Conservation (phyloP, 371 early-diverging fungal genomes). For the Lichtheimia hyalospora region DNA sequence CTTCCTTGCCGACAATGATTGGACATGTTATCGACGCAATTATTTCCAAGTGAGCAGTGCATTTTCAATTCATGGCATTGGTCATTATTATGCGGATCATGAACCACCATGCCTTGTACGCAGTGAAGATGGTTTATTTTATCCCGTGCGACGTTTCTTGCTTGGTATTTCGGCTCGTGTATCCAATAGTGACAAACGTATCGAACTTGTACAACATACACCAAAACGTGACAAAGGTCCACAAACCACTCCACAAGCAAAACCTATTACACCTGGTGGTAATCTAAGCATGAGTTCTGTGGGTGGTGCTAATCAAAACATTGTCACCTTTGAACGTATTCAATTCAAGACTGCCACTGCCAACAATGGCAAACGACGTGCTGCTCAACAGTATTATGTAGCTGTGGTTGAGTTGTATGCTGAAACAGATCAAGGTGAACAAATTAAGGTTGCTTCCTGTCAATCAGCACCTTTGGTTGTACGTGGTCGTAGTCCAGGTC, state of each 20-base stretch:
- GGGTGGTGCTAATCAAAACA: constrained; percentile 50
- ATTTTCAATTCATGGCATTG: constrained; percentile 61
- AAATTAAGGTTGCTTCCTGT: constrained; percentile 63
- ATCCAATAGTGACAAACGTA: constrained; percentile 67
- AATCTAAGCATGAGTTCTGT: constrained; percentile 52
- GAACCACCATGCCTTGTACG: constrained; percentile 62
- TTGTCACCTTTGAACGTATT: constrained; percentile 87
- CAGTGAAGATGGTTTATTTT: constrained; percentile 39
- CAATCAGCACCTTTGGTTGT: constrained; percentile 87
- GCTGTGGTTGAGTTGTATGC: constrained; percentile 72
- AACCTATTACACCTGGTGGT: constrained; percentile 63
- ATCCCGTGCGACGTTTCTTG: constrained; percentile 55
- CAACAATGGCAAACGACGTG: constrained; percentile 87
- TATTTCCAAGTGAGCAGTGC: constrained; percentile 89
- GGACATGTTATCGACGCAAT: constrained; percentile 96
- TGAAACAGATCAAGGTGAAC: constrained; percentile 53
- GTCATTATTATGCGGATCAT: constrained; percentile 38
- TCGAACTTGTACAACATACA: constrained; percentile 91
- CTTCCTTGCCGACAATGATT: constrained; percentile 77
- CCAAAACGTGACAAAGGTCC: constrained; percentile 95
- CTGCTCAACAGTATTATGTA: constrained; percentile 91
- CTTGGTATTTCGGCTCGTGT: constrained; percentile 78
- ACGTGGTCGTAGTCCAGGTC: constrained; percentile 93
- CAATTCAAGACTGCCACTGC: constrained; percentile 96
- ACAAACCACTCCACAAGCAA: constrained; percentile 70